Evolutionary conservation across 169 alveolate genomes (phyloP).

Genomic region (Plasmodium chabaudi): DNA sequence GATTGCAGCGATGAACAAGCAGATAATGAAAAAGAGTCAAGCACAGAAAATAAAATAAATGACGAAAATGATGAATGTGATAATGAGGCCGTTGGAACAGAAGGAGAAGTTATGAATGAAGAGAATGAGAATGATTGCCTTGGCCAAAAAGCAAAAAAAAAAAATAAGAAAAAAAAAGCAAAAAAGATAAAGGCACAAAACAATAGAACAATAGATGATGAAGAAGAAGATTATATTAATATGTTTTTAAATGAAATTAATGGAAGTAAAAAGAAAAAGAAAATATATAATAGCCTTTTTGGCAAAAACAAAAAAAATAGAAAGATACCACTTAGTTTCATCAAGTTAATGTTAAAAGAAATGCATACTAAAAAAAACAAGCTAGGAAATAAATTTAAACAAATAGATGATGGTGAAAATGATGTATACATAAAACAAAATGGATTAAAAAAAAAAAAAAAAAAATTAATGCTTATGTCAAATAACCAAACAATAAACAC

Average conservation of each 20-base stretch:
- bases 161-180: slow-evolving; percentile 17
- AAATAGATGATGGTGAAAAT: neutral
- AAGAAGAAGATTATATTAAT: neutral
- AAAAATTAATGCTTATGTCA: neutral
- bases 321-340: slow-evolving; percentile 4
- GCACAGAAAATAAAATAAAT: neutral
- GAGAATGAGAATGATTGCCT: neutral
- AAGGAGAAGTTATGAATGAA: neutral
- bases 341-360: slow-evolving; percentile 16
- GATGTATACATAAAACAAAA: neutral
- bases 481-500: neutral
- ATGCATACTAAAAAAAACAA: slow-evolving; percentile 9
- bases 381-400: slow-evolving; percentile 4
- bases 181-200: neutral
- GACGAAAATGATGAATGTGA: neutral
- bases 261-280: neutral
- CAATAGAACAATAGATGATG: neutral
- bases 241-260: neutral
- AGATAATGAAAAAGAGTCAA: slow-evolving; percentile 4
- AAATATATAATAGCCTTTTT: neutral
- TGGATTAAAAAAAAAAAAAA: neutral
- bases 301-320: slow-evolving; percentile 3
- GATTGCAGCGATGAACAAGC: neutral
- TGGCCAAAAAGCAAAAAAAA: neutral
- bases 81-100: neutral